Percentiles rank a stretch among this genome's conserved stretches.
Conservation (phyloP, 768 basidiomycete species). For the Collybia sordida region DNA sequence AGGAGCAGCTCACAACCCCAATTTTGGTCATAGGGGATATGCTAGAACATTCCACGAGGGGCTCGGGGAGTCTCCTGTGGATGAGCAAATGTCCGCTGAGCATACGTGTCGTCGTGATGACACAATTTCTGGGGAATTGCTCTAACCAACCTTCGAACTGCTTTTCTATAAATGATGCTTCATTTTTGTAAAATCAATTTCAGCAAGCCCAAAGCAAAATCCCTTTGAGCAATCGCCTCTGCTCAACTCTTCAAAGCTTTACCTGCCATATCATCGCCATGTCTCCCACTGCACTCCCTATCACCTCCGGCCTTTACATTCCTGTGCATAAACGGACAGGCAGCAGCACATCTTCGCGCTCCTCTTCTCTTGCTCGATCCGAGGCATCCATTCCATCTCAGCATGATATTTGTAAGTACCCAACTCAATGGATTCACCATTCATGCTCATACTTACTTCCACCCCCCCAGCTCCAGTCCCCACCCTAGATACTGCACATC, state of each 20-base stretch:
- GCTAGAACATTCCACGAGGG: too few species aligned
- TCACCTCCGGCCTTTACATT: constrained; percentile 31
- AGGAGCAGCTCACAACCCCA: too few species aligned
- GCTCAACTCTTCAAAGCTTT: too few species aligned
- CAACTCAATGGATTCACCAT: background rate
- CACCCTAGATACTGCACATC: constrained; percentile 11
- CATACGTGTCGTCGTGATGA: background rate
- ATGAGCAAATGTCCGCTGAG: background rate
- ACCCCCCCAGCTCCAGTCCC: background rate
- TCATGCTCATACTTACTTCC: background rate
- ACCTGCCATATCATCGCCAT: too few species aligned
- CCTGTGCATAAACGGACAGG: constrained; percentile 37
- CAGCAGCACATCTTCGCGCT: constrained; percentile 19
- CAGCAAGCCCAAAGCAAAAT: background rate
- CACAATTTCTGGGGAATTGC: background rate
- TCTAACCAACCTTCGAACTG: background rate
- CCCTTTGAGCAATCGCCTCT: too few species aligned
- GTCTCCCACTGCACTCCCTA: constrained; percentile 11
- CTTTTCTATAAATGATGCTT: background rate
- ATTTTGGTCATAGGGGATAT: too few species aligned
- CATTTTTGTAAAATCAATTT: background rate
- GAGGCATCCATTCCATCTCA: constrained; percentile 14
- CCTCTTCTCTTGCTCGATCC: constrained; percentile 16
- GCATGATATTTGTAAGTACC: constrained; percentile 10
- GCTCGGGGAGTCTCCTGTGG: background rate